phyloP scores from a whole-genome alignment of 345 rosid species.

The Xanthoceras sorbifolium region DNA sequence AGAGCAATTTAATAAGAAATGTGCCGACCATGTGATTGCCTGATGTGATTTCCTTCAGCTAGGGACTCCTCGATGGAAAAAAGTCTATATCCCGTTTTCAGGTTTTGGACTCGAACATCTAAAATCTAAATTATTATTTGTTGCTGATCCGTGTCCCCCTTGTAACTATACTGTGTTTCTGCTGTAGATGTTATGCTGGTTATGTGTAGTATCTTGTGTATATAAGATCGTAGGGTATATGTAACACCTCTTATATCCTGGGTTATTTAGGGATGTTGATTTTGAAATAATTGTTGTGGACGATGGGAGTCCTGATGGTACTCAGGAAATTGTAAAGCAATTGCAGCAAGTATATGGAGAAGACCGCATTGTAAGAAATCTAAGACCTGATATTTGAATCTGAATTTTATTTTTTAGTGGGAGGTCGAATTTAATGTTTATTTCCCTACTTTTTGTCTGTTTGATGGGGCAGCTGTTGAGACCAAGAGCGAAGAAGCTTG shows the following conservation, averaged over 20 bases:
- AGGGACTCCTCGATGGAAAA: too few relatives aligned
- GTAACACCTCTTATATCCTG: not conserved
- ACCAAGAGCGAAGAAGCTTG: constrained; percentile 90
- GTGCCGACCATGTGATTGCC: not conserved
- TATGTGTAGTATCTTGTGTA: not conserved
- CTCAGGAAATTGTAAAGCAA: constrained; percentile 83
- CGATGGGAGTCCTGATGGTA: constrained; percentile 98
- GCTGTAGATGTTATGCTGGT: not conserved
- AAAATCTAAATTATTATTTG: not conserved
- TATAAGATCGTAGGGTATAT: not conserved
- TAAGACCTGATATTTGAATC: not conserved
- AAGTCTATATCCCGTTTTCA: not conserved
- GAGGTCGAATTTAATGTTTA: not conserved
- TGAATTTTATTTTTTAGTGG: not conserved
- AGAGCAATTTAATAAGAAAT: not conserved
- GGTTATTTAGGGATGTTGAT: constrained; percentile 61
- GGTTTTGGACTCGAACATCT: not conserved
- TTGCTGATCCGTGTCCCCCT: not conserved
- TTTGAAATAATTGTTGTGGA: constrained; percentile 92
- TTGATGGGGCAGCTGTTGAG: constrained; percentile 65
- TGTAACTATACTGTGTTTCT: not conserved
- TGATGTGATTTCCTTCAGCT: not conserved
- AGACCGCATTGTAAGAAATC: constrained; percentile 66
- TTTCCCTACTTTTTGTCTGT: constrained; percentile 18
- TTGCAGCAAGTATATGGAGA: constrained; percentile 81